Base-by-base conservation (phyloP, 1,284 basidiomycete genomes). In the Abortiporus biennis region DNA sequence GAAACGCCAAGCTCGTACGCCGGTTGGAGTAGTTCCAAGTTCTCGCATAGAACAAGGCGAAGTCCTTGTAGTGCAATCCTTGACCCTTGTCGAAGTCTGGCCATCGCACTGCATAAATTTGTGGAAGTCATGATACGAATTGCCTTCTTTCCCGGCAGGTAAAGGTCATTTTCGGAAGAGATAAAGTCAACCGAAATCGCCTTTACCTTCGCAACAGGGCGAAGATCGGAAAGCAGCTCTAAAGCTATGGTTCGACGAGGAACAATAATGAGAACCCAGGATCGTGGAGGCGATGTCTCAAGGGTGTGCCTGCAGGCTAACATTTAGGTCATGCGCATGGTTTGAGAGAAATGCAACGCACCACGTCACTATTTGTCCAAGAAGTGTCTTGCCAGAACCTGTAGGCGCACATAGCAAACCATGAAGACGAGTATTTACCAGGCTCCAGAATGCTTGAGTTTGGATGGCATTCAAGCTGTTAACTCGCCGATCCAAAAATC, bases 401-500 rank as follows among this genome's bases (percentile, higher is more conserved):
- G 79, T 73, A 1, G 94, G 93, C 0, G 85, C 88, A 46, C 85
- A 89, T 13, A 97, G 54, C n/a, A 99, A 65, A 3, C 82, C 63
- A 57, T 94, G 89, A 33, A 73, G 65, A 35, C 72, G 66, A 1
- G 88, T 87, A 54, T 85, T 80, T 41, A 85, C 68, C 15, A 92
- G 54, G 36, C 81, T 80, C 87, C 96, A 98, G 61, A 90, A 90
- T 2, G 77, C 71, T 54, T 98, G 96, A 1, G 89, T 92, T 59
- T 99, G 95, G 3, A 98, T 78, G 1, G 83, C 78, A 55, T 95
- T 97, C 59, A 96, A 74, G 30, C 76, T 74, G 22, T 66, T 67
- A 27, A 80, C 54, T 34, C 67, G 72, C 2, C 59, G 57, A 19
- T 65, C 62, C 46, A 80, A 72, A 1, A 69, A 54, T 13, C 69